phyloP scores from a whole-genome alignment of 164 flowering plant genomes.

The Magnolia sinica region DNA sequence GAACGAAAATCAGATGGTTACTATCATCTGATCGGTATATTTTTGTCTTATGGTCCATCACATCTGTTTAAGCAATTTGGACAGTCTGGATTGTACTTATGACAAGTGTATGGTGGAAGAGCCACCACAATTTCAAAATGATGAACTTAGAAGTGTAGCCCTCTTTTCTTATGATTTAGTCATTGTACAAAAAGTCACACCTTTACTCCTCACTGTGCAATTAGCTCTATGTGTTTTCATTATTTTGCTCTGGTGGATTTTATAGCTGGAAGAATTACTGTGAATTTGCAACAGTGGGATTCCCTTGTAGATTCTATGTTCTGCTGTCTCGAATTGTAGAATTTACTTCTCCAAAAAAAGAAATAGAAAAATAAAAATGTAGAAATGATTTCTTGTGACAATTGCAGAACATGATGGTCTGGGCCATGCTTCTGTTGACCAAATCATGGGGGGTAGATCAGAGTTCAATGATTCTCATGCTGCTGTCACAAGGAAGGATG shows the following conservation, averaged over 20 bases:
- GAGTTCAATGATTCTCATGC: slow-evolving; percentile 26
- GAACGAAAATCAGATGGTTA: no score
- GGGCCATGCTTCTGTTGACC: slow-evolving; percentile 9
- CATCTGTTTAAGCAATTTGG: no score
- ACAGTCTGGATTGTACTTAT: no score
- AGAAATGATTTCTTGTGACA: no score
- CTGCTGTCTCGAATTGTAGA: not conserved
- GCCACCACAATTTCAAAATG: no score
- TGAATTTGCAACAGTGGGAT: not conserved
- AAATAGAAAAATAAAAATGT: no score
- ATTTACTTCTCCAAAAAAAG: slow-evolving; percentile 13
- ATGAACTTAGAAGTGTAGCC: no score
- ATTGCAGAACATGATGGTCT: not conserved
- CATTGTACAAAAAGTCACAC: no score
- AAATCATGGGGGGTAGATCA: slow-evolving; percentile 24
- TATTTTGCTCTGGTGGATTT: not conserved
- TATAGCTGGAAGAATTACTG: not conserved
- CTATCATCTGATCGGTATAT: no score
- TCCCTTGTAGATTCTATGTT: not conserved
- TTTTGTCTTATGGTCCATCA: no score
- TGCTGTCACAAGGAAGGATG: slow-evolving; percentile 29
- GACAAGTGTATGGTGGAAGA: no score
- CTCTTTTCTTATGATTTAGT: no score
- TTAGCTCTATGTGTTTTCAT: not conserved
- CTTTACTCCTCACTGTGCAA: not conserved